Percentiles rank a stretch among this genome's conserved stretches.
Conservation (phyloP, 1,139 yeast species). For the Diutina pseudorugosa region DNA sequence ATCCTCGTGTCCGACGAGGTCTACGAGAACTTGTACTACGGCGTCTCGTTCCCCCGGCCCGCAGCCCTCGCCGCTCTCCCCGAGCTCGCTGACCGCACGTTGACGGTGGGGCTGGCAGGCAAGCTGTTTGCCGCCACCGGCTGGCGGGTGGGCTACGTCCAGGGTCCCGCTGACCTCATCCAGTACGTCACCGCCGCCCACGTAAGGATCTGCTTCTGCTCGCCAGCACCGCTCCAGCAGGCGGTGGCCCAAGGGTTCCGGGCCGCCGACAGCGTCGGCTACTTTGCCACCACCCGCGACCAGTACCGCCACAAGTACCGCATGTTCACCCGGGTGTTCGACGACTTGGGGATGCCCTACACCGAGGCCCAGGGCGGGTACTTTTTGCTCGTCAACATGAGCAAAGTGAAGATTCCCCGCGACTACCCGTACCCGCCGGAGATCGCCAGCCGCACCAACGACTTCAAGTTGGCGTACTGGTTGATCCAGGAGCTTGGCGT, state of each 20-base stretch:
- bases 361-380: slow-evolving; percentile 90
- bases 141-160: slow-evolving; percentile 95
- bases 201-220: slow-evolving; percentile 80
- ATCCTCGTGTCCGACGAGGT: slow-evolving; percentile 87
- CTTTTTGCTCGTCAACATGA: slow-evolving; percentile 77
- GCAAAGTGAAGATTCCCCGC: slow-evolving; percentile 66
- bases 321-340: slow-evolving; percentile 65
- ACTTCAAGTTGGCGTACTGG: slow-evolving; percentile 87
- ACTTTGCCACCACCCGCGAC: slow-evolving; percentile 56
- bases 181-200: slow-evolving; percentile 83
- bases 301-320: slow-evolving; percentile 60
- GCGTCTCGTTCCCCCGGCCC: slow-evolving; percentile 61
- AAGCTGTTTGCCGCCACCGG: slow-evolving; percentile 97
- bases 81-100: slow-evolving; percentile 64
- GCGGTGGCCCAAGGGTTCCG: slow-evolving; percentile 73
- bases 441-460: slow-evolving; percentile 57
- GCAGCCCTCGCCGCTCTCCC: slow-evolving; percentile 60
- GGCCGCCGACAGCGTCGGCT: slow-evolving; percentile 46
- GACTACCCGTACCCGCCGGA: slow-evolving; percentile 64
- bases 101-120: slow-evolving; percentile 95
- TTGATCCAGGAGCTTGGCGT: slow-evolving; percentile 84
- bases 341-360: slow-evolving; percentile 78
- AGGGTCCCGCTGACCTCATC: slow-evolving; percentile 74
- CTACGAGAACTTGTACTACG: slow-evolving; percentile 76
- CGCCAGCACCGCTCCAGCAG: slow-evolving; percentile 90